Percentiles rank a stretch among this genome's conserved stretches.
Evolutionary conservation across 768 basidiomycete genomes (phyloP).

Genomic region (Cystofilobasidium macerans): DNA sequence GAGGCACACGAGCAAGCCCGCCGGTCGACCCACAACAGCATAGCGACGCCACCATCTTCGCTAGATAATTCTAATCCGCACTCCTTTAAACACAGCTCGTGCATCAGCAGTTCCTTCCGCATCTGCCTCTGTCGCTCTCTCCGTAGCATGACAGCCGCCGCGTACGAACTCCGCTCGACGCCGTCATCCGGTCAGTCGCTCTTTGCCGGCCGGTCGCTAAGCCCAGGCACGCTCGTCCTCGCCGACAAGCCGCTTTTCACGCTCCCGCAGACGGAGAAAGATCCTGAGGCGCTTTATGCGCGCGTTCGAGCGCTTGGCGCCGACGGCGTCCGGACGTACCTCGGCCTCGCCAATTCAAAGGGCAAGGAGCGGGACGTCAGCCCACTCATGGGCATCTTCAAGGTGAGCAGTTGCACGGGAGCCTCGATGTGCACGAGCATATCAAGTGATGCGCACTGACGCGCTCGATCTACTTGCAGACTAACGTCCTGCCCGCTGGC

Average conservation of each 20-base stretch:
- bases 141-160: background rate
- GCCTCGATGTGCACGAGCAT: background rate
- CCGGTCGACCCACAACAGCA: too few species aligned
- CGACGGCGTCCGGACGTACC: background rate
- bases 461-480: background rate
- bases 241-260: conserved; percentile 13
- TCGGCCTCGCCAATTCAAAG: conserved; percentile 8
- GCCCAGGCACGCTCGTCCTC: conserved; percentile 7
- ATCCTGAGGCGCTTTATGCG: background rate
- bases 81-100: background rate
- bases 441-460: background rate
- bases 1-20: too few species aligned
- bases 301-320: conserved; percentile 1
- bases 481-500: conserved; percentile 21
- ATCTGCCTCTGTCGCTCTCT: background rate
- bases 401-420: conserved; percentile 6
- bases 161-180: background rate
- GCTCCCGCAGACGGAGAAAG: background rate
- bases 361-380: conserved; percentile 5
- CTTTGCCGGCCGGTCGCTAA: background rate
- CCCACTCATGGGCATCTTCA: conserved; percentile 22
- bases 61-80: too few species aligned
- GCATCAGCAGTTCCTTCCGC: background rate
- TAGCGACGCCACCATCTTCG: too few species aligned
- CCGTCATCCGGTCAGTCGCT: background rate